phyloP scores from a whole-genome alignment of 495 filamentous ascomycete genomes.

The Neurospora sp. region DNA sequence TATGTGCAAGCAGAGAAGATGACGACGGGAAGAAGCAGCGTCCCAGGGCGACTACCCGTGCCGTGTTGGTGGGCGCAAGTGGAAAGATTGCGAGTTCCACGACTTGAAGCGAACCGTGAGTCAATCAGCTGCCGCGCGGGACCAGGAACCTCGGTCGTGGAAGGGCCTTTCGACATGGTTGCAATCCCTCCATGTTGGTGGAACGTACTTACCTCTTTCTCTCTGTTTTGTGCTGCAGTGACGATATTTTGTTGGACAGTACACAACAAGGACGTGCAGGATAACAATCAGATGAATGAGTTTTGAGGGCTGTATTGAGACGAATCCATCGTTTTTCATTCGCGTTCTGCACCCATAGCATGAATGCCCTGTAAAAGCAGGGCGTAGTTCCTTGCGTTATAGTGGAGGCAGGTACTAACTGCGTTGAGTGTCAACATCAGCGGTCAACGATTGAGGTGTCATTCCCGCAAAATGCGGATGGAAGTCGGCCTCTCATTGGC shows the following conservation, averaged over 20 bases:
- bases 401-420: neutral
- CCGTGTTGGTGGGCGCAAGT: neutral
- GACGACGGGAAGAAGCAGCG: neutral
- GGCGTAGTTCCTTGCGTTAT: neutral
- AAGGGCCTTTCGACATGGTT: neutral
- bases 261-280: neutral
- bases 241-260: neutral
- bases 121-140: neutral
- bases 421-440: neutral
- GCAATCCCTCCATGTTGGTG: neutral
- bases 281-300: neutral
- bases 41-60: neutral
- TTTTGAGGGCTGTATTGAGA: neutral
- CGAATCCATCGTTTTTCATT: neutral
- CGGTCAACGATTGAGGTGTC: slow-evolving; percentile 17
- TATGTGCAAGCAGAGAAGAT: neutral
- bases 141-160: neutral
- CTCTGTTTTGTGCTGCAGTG: neutral
- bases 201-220: neutral
- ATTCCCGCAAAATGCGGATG: slow-evolving; percentile 14
- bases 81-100: neutral
- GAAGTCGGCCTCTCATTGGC: slow-evolving; percentile 10
- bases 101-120: neutral
- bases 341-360: neutral
- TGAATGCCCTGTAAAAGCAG: neutral